Evolutionary conservation across 345 rosid species (phyloP).

Genomic region (Lenwebbia sp.): DNA sequence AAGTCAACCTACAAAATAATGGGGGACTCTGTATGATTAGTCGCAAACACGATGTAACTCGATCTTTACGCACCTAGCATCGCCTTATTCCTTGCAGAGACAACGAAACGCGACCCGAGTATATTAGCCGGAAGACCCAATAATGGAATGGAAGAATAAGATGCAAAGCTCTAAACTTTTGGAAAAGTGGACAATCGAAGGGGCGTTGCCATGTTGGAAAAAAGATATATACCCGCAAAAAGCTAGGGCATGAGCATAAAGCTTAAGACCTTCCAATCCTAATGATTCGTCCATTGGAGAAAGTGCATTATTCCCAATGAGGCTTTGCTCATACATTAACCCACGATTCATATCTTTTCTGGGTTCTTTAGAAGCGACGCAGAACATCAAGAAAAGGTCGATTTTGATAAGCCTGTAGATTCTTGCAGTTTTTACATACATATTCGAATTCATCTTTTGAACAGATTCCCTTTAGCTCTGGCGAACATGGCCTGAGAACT

Average conservation of each 20-base stretch:
- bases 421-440: background rate
- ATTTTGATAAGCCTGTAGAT: background rate
- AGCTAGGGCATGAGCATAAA: background rate
- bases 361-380: background rate
- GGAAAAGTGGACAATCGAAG: background rate
- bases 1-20: no score
- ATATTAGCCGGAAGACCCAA: background rate
- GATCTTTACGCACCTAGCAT: background rate
- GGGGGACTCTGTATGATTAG: background rate
- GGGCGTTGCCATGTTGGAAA: background rate
- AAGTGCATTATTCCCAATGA: background rate
- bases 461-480: background rate
- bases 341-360: background rate
- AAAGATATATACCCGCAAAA: background rate
- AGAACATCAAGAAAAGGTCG: background rate
- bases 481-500: background rate
- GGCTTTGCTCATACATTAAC: background rate
- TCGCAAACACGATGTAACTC: background rate
- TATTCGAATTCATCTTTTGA: background rate
- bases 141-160: background rate
- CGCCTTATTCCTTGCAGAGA: background rate
- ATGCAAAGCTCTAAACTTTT: background rate
- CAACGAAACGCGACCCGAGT: background rate
- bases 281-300: background rate
- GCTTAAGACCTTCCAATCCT: background rate